A percentile compares a stretch with the other conserved stretches of the same genome.
Evolutionary conservation across 2,329 filamentous ascomycete genomes (phyloP).

Genomic region (Alternaria ventricosa): DNA sequence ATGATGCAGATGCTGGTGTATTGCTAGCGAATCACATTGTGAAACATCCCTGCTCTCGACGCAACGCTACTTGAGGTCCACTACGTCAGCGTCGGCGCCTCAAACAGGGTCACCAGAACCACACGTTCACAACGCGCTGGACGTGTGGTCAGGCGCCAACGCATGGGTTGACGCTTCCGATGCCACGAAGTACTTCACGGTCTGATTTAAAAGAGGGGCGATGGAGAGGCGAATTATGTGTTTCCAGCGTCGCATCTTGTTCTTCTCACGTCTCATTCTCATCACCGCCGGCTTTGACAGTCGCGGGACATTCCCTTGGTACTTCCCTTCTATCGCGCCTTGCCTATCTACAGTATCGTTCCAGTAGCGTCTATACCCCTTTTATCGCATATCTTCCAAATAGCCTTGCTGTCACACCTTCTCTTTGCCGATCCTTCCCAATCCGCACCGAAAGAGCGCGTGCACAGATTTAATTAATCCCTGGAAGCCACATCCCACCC

Average conservation of each 20-base stretch:
- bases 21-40: constrained; percentile 34
- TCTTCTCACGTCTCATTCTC: neutral
- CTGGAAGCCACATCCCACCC: constrained; percentile 6
- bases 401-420: neutral
- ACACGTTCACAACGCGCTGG: constrained; percentile 4
- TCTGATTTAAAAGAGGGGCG: constrained; percentile 11
- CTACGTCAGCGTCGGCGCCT: constrained; percentile 34
- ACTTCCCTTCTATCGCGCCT: neutral
- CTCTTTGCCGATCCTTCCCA: constrained; percentile 6
- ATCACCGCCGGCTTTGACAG: constrained; percentile 22
- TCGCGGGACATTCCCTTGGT: constrained; percentile 4
- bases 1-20: neutral
- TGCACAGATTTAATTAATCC: constrained; percentile 1
- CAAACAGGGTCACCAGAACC: constrained; percentile 28
- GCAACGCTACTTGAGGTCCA: constrained; percentile 24
- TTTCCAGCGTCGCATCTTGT: neutral
- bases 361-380: constrained; percentile 1
- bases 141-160: constrained; percentile 16
- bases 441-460: constrained; percentile 1
- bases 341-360: neutral
- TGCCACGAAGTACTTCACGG: neutral
- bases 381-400: neutral
- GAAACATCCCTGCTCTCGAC: constrained; percentile 10
- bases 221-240: neutral
- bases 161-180: neutral